phyloP scores from a whole-genome alignment of 352 stramenopile species.

The Pilasporangium apinafurcum region DNA sequence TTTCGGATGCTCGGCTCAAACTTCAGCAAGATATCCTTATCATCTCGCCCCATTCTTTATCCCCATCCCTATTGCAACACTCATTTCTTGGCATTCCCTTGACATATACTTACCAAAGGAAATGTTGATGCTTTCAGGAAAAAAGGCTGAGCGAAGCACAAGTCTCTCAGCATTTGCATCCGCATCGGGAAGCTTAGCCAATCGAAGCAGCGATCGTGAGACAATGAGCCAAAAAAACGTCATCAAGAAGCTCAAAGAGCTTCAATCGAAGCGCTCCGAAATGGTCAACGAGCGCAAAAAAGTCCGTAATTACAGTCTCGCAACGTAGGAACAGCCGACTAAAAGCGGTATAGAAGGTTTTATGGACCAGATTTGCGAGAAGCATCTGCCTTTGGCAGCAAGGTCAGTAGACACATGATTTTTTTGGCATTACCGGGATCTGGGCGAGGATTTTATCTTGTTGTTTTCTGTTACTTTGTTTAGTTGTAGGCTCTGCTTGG shows the following conservation, averaged over 20 bases:
- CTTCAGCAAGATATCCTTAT: constrained; percentile 51
- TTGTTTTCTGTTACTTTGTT: background rate
- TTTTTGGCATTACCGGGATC: too few species aligned
- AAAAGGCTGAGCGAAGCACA: constrained; percentile 29
- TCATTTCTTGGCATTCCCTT: background rate
- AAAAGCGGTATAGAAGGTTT: background rate
- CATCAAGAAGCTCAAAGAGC: constrained; percentile 63
- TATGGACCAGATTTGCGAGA: background rate
- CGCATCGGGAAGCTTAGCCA: background rate
- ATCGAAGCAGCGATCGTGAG: constrained; percentile 42
- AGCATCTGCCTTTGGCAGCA: too few species aligned
- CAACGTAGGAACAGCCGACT: constrained; percentile 7
- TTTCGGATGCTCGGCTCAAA: constrained; percentile 53
- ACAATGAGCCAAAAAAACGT: constrained; percentile 51
- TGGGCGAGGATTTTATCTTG: background rate
- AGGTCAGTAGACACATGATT: too few species aligned
- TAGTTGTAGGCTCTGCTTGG: too few species aligned
- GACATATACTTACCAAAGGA: constrained; percentile 27
- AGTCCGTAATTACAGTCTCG: constrained; percentile 75
- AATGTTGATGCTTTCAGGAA: constrained; percentile 62
- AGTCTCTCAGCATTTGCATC: constrained; percentile 28
- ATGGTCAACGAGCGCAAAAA: constrained; percentile 75
- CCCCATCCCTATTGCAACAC: too few species aligned
- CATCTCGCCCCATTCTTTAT: too few species aligned
- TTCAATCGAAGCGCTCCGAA: constrained; percentile 66